A percentile compares a stretch with the other conserved stretches of the same genome.
Evolutionary conservation across 2,329 filamentous ascomycete genomes (phyloP).

Genomic region (Ophiostoma fasciatum): DNA sequence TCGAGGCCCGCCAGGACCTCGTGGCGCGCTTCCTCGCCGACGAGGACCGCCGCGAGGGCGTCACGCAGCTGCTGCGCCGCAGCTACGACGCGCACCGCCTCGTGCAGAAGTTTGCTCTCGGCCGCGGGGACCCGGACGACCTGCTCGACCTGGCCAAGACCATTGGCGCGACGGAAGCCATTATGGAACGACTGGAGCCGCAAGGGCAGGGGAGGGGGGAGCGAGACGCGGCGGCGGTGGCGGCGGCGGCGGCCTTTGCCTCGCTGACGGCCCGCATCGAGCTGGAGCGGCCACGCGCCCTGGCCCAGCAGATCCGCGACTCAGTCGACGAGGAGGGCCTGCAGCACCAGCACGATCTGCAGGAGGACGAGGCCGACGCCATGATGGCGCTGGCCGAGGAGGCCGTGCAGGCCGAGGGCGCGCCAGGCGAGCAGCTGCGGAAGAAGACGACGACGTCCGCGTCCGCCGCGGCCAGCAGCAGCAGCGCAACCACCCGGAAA

Average conservation of each 20-base stretch:
- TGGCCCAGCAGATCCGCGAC: conserved; percentile 56
- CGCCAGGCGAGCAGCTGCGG: conserved; percentile 29
- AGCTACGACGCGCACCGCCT: conserved; percentile 80
- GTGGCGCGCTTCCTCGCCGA: conserved; percentile 60
- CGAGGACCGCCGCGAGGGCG: conserved; percentile 51
- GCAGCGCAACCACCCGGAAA: not conserved
- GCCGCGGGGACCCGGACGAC: conserved; percentile 84
- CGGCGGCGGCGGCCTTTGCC: conserved; percentile 16
- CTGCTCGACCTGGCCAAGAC: conserved; percentile 71
- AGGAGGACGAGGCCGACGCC: conserved; percentile 55
- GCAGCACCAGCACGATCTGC: conserved; percentile 61
- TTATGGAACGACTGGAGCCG: conserved; percentile 33
- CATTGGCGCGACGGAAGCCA: conserved; percentile 56
- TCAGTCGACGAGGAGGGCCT: conserved; percentile 90
- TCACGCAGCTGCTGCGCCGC: conserved; percentile 52
- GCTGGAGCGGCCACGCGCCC: conserved; percentile 48
- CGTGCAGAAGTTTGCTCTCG: conserved; percentile 86
- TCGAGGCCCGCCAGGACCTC: conserved; percentile 66
- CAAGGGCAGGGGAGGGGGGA: conserved; percentile 8
- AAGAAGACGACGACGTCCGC: not conserved
- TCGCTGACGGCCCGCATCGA: conserved; percentile 42
- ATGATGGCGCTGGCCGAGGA: conserved; percentile 61
- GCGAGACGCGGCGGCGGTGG: too few species aligned
- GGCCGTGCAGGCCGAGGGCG: conserved; percentile 51
- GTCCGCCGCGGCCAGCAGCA: conserved; percentile 21